These are phyloP conservation scores for Epichloe coenophiala DNA, from an alignment of 2,329 filamentous ascomycete species.

Conservation along the genomic window DNA sequence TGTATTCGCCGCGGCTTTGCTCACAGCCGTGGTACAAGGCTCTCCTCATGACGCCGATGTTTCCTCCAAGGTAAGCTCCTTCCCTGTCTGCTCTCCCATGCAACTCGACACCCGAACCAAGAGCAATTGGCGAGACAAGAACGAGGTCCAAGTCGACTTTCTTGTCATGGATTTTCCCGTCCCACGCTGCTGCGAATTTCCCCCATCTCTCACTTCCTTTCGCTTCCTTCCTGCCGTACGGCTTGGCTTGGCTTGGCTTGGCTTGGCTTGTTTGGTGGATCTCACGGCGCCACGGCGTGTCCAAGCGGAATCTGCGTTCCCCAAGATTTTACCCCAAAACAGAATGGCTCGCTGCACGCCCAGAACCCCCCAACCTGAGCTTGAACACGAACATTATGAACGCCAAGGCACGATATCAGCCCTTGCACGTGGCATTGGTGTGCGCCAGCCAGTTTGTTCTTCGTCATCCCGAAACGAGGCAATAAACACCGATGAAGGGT, in stretches of 20 bases:
- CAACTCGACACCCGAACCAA: not conserved
- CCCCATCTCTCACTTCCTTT: too few relatives aligned
- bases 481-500: not conserved
- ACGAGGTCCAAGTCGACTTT: too few relatives aligned
- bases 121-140: not conserved
- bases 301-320: not conserved
- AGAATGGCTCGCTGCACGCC: not conserved
- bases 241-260: not conserved
- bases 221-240: not conserved
- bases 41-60: not conserved
- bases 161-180: too few relatives aligned
- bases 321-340: not conserved
- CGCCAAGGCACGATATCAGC: not conserved
- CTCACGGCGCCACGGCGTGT: not conserved
- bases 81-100: not conserved
- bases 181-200: too few relatives aligned
- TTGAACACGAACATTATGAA: not conserved
- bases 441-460: not conserved
- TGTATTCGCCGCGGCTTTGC: slow-evolving; percentile 17
- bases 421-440: not conserved
- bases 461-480: not conserved
- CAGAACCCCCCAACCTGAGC: not conserved
- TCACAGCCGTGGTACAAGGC: slow-evolving; percentile 18
- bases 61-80: slow-evolving; percentile 2
- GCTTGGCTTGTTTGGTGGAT: not conserved